These are phyloP conservation scores for Metschnikowia continentalis DNA, from an alignment of 805 yeast genomes.

Conservation along the genomic window DNA sequence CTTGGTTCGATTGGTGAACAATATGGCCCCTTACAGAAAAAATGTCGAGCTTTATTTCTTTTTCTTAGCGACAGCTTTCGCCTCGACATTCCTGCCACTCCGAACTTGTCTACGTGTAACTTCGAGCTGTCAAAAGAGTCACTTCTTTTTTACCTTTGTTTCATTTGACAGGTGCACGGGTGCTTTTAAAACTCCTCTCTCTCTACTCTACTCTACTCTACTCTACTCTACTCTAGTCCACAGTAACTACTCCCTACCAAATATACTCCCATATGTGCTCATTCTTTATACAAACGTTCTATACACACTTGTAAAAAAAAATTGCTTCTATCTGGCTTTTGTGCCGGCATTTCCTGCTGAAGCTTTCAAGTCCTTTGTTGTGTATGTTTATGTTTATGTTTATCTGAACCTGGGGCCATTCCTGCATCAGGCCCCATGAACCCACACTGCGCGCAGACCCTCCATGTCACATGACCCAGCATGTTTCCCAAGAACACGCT, in stretches of 20 bases:
- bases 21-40: not conserved
- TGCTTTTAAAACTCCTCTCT: too few relatives aligned
- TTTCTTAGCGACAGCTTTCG: not conserved
- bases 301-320: too few relatives aligned
- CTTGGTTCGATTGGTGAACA: not conserved
- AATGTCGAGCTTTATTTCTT: not conserved
- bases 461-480: constrained; percentile 1
- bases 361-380: too few relatives aligned
- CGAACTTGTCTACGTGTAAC: not conserved
- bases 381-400: not conserved
- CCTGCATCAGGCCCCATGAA: not conserved
- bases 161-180: too few relatives aligned
- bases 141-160: not conserved
- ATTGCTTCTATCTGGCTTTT: too few relatives aligned
- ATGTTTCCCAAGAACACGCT: not conserved
- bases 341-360: too few relatives aligned
- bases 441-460: constrained; percentile 1
- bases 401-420: not conserved
- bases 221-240: too few relatives aligned
- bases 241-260: too few relatives aligned
- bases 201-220: too few relatives aligned
- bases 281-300: too few relatives aligned
- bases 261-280: too few relatives aligned
- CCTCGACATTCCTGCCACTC: not conserved
- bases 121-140: not conserved